Evolutionary conservation across 257 asterid genomes (phyloP), one percentile per base, ranked within the genome.

Genomic region (Jacaranda mimosifolia): DNA sequence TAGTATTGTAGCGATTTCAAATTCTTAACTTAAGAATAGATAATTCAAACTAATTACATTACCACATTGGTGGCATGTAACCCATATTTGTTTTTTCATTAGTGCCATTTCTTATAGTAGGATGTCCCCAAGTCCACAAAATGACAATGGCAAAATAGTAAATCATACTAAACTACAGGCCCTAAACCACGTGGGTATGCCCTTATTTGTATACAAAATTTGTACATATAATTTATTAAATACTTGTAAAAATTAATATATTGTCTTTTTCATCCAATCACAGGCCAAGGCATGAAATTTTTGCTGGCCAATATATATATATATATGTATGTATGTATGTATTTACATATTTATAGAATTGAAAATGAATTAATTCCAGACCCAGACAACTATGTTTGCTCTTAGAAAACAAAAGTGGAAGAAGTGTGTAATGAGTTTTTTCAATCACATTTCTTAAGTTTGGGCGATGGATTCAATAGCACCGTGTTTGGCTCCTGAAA

Each of bases 381-480:
- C 59, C 42, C 83, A 48, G 58, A 39, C 74, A 79, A 36, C 72
- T 35, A 36, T n/a, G 58, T 68, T 55, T 74, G 48, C 18, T 57
- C 36, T 55, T 63, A 38, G 10, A 26, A 42, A 26, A 60, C 56
- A 63, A 45, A 82, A 73, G 78, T 63, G 75, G 9, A 9, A 40
- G 45, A 59, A 70, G 83, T 80, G 76, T 58, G 70, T 32, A 67
- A 62, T 58, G 15, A 55, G 74, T 70, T 53, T 36, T 53, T 73
- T 67, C 36, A 68, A 63, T 84, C 42, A 12, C 49, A 64, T 70
- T 75, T 70, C 72, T 74, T 45, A 36, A 80, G 83, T 74, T 74
- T 65, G 73, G 83, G 76, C 55, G 81, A 79, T 78, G 90, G 86
- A 75, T 78, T 83, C 77, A 42, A 65, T 39, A 79, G 74, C 82